Base-by-base conservation (phyloP, 2,329 filamentous ascomycete genomes). In the Cryphonectria parasitica region DNA sequence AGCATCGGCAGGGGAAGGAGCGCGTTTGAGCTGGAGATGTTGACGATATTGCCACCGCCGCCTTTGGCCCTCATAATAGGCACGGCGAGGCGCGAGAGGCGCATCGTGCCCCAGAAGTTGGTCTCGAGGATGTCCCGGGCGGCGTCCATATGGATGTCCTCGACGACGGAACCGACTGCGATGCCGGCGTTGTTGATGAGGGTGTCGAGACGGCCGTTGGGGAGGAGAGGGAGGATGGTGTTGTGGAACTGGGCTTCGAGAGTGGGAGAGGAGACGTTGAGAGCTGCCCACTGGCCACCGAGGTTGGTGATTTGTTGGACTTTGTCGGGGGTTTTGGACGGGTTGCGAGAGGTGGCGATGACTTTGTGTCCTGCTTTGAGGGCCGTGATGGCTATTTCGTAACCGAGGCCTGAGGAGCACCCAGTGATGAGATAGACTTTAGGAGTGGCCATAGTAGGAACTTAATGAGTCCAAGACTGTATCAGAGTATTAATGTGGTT, bases 181-280 rank as follows among this genome's bases (percentile, higher is more conserved):
- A 69, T 64, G 75, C 76, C 79, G 17, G 71, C 73, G 28, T 71
- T 77, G 68, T 75, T 77, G 56, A 75, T 72, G 56, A 72, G 67
- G 34, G 67, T 64, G 60, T 72, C 70, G 36, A 72, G 39, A 17
- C 61, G 58, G 43, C 64, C 68, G 34, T 36, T 22, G 28, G 41
- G n/a, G 15, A 67, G n/a, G 8, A 69, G 11, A 15, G 69, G 65
- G 19, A 68, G 61, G 8, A 71, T 45, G 11, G n/a, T 39, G 3
- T 66, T 62, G 22, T 28, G 52, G 15, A 69, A 69, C 13, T 69
- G 67, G 19, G 25, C 22, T 10, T 69, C 70, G 41, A 72, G 49
- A 15, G 19, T 15, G 0, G 68, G 49, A 3, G 70, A 67, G 25
- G 68, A 54, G 13, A 72, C 70, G 34, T 72, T 67, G 22, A 72